A percentile compares a stretch with the other conserved stretches of the same genome.
Conservation (phyloP, 2,329 filamentous ascomycete genomes). For the Beauveria sp. region DNA sequence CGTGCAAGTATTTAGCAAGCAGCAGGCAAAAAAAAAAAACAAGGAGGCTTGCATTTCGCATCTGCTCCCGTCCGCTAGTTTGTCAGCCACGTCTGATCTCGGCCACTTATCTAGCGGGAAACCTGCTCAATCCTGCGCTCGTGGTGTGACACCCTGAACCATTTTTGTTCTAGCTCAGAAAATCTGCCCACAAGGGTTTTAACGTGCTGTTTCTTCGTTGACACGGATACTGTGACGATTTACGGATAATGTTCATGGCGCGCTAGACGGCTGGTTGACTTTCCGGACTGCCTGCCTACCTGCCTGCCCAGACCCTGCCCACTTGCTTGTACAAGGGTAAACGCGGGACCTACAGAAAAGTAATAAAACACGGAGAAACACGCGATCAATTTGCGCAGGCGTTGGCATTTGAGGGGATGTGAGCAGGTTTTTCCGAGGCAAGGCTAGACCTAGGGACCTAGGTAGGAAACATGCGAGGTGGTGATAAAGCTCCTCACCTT, state of each 20-base stretch:
- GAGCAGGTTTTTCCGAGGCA: slow-evolving; percentile 2
- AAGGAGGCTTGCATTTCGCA: too few species aligned
- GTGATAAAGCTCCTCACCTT: neutral
- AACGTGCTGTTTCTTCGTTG: too few species aligned
- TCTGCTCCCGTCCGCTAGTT: neutral
- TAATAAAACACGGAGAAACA: neutral
- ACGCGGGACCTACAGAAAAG: neutral
- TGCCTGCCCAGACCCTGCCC: too few species aligned
- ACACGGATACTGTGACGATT: too few species aligned
- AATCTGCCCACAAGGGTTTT: neutral
- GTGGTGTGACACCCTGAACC: neutral
- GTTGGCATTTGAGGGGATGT: neutral
- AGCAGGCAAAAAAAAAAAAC: too few species aligned
- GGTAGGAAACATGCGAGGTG: neutral
- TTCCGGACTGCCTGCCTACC: too few species aligned
- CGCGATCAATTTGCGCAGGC: neutral
- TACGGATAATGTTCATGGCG: too few species aligned
- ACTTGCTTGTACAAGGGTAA: too few species aligned
- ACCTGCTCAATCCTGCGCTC: slow-evolving; percentile 10
- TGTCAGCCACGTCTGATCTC: neutral
- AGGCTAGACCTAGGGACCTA: neutral
- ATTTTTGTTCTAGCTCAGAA: neutral
- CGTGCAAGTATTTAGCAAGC: too few species aligned
- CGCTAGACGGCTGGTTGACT: too few species aligned
- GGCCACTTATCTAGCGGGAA: neutral